phyloP scores from a whole-genome alignment of 2,329 filamentous ascomycete species.

The Ophiosphaerella narmari region DNA sequence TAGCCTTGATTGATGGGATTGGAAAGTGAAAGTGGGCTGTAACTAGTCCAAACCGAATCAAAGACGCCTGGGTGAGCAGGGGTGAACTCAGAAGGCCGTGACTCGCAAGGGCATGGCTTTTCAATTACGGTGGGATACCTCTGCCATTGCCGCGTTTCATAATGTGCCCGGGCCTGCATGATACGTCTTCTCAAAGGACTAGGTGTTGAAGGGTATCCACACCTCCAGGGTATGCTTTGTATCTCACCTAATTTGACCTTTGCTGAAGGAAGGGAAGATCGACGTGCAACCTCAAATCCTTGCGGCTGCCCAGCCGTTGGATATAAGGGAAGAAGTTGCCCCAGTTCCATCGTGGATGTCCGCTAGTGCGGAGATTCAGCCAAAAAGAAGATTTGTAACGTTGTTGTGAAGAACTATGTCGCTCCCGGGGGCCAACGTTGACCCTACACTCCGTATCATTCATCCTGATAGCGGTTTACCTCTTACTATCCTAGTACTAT shows the following conservation, averaged over 20 bases:
- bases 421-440: slow-evolving; percentile 4
- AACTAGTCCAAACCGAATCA: background rate
- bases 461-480: slow-evolving; percentile 16
- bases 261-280: background rate
- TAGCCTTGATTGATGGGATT: too few relatives aligned
- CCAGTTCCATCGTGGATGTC: background rate
- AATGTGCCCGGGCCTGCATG: background rate
- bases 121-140: background rate
- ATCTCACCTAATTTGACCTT: too few relatives aligned
- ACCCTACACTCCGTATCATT: slow-evolving; percentile 17
- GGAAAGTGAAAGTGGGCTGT: too few relatives aligned
- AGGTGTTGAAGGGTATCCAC: too few relatives aligned
- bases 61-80: background rate
- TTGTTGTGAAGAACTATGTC: background rate
- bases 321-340: background rate
- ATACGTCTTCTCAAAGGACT: too few relatives aligned
- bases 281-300: background rate
- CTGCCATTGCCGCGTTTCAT: background rate
- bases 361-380: background rate
- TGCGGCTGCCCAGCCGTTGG: background rate
- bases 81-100: background rate
- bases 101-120: background rate
- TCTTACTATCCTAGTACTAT: slow-evolving; percentile 21
- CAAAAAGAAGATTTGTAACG: background rate
- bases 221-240: too few relatives aligned